Evolutionary conservation across 2,329 filamentous ascomycete genomes (phyloP).

Genomic region (Trichoderma sp.): DNA sequence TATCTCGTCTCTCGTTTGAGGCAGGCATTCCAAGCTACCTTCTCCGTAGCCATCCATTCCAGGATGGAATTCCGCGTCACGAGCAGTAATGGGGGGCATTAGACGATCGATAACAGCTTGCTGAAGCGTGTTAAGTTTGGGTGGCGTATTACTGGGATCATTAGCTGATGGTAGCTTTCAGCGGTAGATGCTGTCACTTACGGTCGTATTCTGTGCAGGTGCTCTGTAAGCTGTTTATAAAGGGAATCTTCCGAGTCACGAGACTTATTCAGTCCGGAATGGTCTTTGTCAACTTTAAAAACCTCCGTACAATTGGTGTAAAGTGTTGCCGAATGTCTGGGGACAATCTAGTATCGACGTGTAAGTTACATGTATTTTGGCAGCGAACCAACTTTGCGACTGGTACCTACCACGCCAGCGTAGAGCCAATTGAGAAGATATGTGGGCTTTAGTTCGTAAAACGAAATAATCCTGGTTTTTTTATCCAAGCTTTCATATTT

Average conservation of each 20-base stretch:
- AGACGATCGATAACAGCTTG: background rate
- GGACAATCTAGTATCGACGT: too few species aligned
- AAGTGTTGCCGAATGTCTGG: background rate
- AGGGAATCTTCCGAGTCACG: slow-evolving; percentile 12
- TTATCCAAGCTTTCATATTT: background rate
- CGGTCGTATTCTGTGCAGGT: too few species aligned
- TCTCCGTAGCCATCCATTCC: too few species aligned
- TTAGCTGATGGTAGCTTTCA: too few species aligned
- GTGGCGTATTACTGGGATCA: background rate
- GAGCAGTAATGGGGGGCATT: too few species aligned
- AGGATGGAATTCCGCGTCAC: too few species aligned
- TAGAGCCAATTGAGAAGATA: slow-evolving; percentile 28
- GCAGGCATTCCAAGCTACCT: too few species aligned
- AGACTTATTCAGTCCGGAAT: slow-evolving; percentile 34
- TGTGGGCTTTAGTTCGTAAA: slow-evolving; percentile 33
- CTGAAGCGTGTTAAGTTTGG: background rate
- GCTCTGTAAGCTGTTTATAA: too few species aligned
- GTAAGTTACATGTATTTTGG: too few species aligned
- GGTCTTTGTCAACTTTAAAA: slow-evolving; percentile 28
- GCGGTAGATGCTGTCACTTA: too few species aligned
- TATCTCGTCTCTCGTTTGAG: too few species aligned
- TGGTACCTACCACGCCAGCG: slow-evolving; percentile 30
- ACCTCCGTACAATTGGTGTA: background rate
- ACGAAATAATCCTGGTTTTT: slow-evolving; percentile 25
- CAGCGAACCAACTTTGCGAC: too few species aligned